Evolutionary conservation across 2,329 filamentous ascomycete species (phyloP), one percentile per base, ranked within the genome.

Genomic region (Seiridium cupressi): DNA sequence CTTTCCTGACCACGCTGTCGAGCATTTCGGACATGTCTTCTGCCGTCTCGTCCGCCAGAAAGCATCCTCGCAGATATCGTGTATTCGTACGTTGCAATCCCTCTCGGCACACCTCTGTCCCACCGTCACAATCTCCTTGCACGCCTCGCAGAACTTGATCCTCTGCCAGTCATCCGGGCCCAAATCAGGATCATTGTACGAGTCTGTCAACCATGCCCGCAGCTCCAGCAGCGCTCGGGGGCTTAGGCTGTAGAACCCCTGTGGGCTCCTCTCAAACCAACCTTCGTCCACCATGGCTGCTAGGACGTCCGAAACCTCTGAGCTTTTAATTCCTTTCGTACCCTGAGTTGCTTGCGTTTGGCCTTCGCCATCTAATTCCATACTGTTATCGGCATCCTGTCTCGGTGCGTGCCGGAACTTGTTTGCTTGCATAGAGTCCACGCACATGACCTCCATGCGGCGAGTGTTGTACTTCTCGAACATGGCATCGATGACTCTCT

Each of bases 61-160:
- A 35, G 85, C 87, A 10, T 86, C 83, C 59, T 86, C 81, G 72
- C 93, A 97, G 55, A 88, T 86, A 64, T 93, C 85, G 72, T 97
- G 93, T 13, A 97, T 74, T 9, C 93, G 81, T 9, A 87, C 81
- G 36, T 76, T 79, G 72, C 93, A 97, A 26, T 87, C 81, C 44
- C 83, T 76, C 62, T 90, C 83, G 2, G 81, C 74, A 74, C 93
- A 97, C 58, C 93, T 84, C 80, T 93, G 84, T 0, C 93, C 93
- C 64, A 90, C 79, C 0, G 94, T 99, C 46, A 98, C 86, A 63
- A 98, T 89, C 65, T 97, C 93, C 73, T 87, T 90, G 75, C 95
- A 99, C 0, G 91, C 93, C 69, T 90, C 85, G 72, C 95, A 99
- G 63, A 88, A 86, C 76, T 95, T 96, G 72, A 99, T 90, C 63